Evolutionary conservation across 2,329 filamentous ascomycete species (phyloP).

Genomic region (Keithomyces neogunnii): DNA sequence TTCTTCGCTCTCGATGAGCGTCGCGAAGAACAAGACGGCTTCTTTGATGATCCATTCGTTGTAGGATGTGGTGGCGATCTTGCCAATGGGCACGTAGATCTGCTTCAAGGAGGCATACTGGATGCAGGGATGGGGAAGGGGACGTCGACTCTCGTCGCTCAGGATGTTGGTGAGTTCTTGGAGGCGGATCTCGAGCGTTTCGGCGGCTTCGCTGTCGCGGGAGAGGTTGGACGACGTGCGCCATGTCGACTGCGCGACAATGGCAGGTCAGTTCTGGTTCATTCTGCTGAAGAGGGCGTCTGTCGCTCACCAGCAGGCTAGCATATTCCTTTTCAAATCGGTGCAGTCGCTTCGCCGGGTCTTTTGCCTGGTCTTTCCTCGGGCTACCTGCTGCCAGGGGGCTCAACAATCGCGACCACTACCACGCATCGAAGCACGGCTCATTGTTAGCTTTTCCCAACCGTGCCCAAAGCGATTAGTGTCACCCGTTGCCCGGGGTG

Average conservation of each 20-base stretch:
- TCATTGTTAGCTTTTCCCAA: conserved; percentile 5
- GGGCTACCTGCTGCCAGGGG: conserved; percentile 48
- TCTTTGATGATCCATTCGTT: conserved; percentile 81
- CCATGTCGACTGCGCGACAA: conserved; percentile 42
- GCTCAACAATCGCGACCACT: conserved; percentile 63
- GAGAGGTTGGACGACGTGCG: conserved; percentile 52
- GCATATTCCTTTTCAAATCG: conserved; percentile 60
- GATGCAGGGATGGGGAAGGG: conserved; percentile 85
- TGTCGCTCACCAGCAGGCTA: conserved; percentile 45
- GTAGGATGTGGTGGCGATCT: conserved; percentile 77
- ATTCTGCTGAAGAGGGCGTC: not conserved
- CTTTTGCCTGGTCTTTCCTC: conserved; percentile 51
- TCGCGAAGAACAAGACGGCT: conserved; percentile 79
- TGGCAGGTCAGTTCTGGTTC: not conserved
- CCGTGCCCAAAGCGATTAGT: conserved; percentile 3
- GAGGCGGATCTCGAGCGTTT: conserved; percentile 52
- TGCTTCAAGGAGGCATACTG: conserved; percentile 78
- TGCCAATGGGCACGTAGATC: conserved; percentile 81
- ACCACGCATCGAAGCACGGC: not conserved
- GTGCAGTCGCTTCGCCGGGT: conserved; percentile 55
- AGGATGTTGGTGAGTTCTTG: conserved; percentile 64
- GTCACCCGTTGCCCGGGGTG: not conserved
- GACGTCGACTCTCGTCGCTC: conserved; percentile 79
- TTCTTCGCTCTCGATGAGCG: conserved; percentile 91
- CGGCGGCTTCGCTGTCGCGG: conserved; percentile 52